These are phyloP conservation scores for Selaginella tamariscina DNA, from an alignment of 75 land plant genomes.

Conservation along the genomic window DNA sequence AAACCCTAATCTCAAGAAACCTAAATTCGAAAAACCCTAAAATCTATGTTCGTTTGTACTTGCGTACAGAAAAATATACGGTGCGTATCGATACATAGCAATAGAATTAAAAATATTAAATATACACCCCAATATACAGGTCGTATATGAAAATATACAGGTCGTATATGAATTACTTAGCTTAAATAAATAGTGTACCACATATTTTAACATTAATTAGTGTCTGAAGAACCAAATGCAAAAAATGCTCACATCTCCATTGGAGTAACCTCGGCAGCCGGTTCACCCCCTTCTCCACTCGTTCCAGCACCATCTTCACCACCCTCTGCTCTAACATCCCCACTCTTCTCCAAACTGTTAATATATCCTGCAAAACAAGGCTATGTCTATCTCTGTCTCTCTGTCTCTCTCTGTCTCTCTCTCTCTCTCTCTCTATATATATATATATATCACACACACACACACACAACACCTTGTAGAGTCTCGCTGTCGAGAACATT, in stretches of 20 bases:
- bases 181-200: no score
- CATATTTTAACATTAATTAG: no score
- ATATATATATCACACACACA: neutral
- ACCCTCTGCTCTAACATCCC: constrained; percentile 17
- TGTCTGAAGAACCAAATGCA: no score
- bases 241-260: neutral
- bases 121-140: no score
- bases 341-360: constrained; percentile 44
- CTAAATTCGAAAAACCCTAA: no score
- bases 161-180: no score
- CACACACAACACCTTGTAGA: constrained; percentile 21
- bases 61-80: no score
- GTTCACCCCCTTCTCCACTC: neutral
- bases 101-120: no score
- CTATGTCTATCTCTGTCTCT: neutral
- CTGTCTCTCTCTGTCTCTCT: neutral
- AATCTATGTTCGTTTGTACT: no score
- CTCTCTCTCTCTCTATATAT: neutral
- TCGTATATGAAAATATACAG: no score
- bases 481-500: constrained; percentile 45
- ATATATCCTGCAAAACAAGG: constrained; percentile 26
- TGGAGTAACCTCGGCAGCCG: neutral
- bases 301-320: neutral
- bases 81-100: no score
- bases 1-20: no score